Conservation (phyloP, 2,329 filamentous ascomycete species). For the Bimuria novae-zelandiae region DNA sequence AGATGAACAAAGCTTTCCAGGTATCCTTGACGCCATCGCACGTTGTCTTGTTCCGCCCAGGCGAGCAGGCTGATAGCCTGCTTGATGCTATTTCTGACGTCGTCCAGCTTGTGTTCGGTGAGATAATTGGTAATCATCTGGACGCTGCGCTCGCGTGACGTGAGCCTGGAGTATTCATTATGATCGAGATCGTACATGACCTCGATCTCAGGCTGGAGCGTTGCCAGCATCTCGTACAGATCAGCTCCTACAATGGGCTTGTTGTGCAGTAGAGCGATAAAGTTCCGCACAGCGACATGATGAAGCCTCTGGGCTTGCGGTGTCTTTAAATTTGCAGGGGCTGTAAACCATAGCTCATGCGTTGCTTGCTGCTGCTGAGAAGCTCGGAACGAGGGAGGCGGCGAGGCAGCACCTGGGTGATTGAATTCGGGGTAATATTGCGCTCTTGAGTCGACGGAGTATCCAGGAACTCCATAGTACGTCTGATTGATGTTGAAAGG, state of each 20-base stretch:
- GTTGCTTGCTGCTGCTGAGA: constrained; percentile 30
- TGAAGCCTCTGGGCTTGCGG: constrained; percentile 59
- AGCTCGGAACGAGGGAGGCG: constrained; percentile 18
- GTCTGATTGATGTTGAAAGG: constrained; percentile 38
- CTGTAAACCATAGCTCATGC: constrained; percentile 64
- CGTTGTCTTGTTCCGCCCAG: constrained; percentile 66
- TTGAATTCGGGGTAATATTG: constrained; percentile 21
- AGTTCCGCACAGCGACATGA: constrained; percentile 70
- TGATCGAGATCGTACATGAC: constrained; percentile 56
- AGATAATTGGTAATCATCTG: constrained; percentile 67
- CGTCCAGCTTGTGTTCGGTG: constrained; percentile 63
- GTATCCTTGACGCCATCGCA: constrained; percentile 70
- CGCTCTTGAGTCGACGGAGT: constrained; percentile 19
- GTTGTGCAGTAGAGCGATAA: constrained; percentile 68
- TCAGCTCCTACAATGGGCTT: constrained; percentile 68
- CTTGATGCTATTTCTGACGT: constrained; percentile 65
- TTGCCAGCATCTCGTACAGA: constrained; percentile 65
- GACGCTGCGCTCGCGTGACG: constrained; percentile 54
- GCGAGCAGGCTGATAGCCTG: constrained; percentile 65
- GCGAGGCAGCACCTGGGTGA: constrained; percentile 10
- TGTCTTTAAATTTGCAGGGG: constrained; percentile 55
- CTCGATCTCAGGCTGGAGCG: constrained; percentile 65
- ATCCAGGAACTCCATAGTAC: constrained; percentile 22
- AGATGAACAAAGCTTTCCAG: constrained; percentile 70
- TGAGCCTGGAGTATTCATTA: constrained; percentile 27